These are phyloP conservation scores for Mortierella hygrophila DNA, from an alignment of 192 early-diverging fungal species.

Conservation along the genomic window DNA sequence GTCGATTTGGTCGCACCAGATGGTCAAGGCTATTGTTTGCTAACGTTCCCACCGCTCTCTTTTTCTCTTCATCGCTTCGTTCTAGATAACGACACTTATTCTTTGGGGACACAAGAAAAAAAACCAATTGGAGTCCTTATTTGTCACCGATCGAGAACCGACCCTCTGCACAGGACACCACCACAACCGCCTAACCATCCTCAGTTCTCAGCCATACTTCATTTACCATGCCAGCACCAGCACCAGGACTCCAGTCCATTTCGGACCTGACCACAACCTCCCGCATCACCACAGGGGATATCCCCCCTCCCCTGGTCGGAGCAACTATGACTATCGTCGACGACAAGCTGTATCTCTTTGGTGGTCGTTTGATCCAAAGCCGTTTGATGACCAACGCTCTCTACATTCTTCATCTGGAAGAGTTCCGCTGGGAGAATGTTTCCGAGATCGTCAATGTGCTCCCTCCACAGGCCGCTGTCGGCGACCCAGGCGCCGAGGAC, in stretches of 20 bases:
- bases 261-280: slow-evolving; percentile 61
- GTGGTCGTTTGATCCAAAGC: slow-evolving; percentile 76
- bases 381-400: slow-evolving; percentile 81
- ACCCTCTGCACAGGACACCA: neutral
- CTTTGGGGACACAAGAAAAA: slow-evolving; percentile 4
- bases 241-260: slow-evolving; percentile 61
- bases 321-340: slow-evolving; percentile 78
- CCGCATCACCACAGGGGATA: slow-evolving; percentile 70
- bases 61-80: neutral
- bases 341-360: slow-evolving; percentile 76
- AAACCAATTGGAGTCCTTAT: neutral
- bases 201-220: neutral
- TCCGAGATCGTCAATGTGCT: slow-evolving; percentile 55
- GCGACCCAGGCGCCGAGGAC: slow-evolving; percentile 53
- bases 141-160: slow-evolving; percentile 1
- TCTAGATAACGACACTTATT: neutral
- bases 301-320: slow-evolving; percentile 83
- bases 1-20: neutral
- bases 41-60: slow-evolving; percentile 6
- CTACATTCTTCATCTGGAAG: slow-evolving; percentile 72
- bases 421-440: slow-evolving; percentile 68
- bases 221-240: slow-evolving; percentile 47
- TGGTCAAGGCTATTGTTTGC: neutral
- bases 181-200: neutral
- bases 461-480: slow-evolving; percentile 48